These are phyloP conservation scores for Trichopus zeylanicus DNA, from an alignment of 116 monocot species.

Conservation along the genomic window DNA sequence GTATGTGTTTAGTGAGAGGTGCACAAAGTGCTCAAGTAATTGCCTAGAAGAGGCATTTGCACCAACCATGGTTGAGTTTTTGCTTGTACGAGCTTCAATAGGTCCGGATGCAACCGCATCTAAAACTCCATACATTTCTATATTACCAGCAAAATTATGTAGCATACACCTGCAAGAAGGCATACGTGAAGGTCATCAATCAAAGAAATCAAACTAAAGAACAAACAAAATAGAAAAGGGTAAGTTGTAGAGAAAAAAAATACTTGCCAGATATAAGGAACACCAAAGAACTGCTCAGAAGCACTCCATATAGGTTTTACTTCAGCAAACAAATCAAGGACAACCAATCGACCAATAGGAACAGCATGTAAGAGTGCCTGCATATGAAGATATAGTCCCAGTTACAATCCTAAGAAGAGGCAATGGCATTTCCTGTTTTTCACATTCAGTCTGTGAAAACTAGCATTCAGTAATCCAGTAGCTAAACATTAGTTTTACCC, in stretches of 20 bases:
- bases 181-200: neutral
- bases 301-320: conserved; percentile 46
- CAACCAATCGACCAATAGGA: conserved; percentile 38
- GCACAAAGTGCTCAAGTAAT: too few relatives aligned
- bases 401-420: neutral
- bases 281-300: conserved; percentile 43
- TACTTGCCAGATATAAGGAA: conserved; percentile 52
- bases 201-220: neutral
- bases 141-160: conserved; percentile 48
- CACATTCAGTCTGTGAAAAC: neutral
- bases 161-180: conserved; percentile 39
- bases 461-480: neutral
- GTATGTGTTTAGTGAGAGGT: too few relatives aligned
- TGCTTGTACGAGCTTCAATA: conserved; percentile 32
- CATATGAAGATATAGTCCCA: neutral
- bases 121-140: conserved; percentile 46
- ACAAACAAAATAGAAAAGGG: neutral
- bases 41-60: too few relatives aligned
- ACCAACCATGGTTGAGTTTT: conserved; percentile 47
- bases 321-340: conserved; percentile 52
- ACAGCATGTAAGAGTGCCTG: conserved; percentile 61
- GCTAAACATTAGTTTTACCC: neutral
- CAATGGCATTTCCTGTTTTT: neutral
- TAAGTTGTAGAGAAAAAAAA: neutral
- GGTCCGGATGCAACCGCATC: conserved; percentile 36